Percentiles rank a stretch among this genome's conserved stretches.
phyloP scores from a whole-genome alignment of 2,329 filamentous ascomycete genomes.

The Colletotrichum musicola region DNA sequence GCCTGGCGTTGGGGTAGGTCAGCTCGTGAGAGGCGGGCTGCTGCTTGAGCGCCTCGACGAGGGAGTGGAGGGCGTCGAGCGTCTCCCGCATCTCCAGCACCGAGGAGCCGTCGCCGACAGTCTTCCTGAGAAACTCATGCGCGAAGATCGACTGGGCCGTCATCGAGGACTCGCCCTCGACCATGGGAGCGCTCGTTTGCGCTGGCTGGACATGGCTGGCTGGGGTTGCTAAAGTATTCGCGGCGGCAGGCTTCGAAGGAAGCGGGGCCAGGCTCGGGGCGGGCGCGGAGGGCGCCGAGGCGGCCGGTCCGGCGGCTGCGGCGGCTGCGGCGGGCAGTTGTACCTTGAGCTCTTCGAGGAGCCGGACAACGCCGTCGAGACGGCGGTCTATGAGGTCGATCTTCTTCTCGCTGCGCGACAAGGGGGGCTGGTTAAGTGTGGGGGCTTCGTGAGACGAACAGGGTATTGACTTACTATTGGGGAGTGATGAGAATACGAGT shows the following conservation, averaged over 20 bases:
- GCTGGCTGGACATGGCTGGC: conserved; percentile 39
- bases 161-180: conserved; percentile 60
- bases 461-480: conserved; percentile 8
- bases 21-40: conserved; percentile 44
- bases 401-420: conserved; percentile 50
- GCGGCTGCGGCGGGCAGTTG: conserved; percentile 38
- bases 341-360: conserved; percentile 50
- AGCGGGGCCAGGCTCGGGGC: background rate
- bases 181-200: conserved; percentile 46
- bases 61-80: conserved; percentile 49
- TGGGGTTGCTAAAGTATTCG: conserved; percentile 35
- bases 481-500: conserved; percentile 30
- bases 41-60: conserved; percentile 45
- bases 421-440: background rate
- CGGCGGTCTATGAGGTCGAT: conserved; percentile 53
- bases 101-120: conserved; percentile 47
- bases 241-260: background rate
- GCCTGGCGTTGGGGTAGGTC: conserved; percentile 43
- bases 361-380: conserved; percentile 49
- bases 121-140: conserved; percentile 57
- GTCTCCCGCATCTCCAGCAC: conserved; percentile 51
- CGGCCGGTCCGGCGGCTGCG: background rate
- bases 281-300: conserved; percentile 7
- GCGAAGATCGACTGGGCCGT: conserved; percentile 61
- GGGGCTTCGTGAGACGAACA: background rate